These are phyloP conservation scores for Pseudogymnoascus sp. DNA, from an alignment of 2,329 filamentous ascomycete genomes.

Conservation along the genomic window DNA sequence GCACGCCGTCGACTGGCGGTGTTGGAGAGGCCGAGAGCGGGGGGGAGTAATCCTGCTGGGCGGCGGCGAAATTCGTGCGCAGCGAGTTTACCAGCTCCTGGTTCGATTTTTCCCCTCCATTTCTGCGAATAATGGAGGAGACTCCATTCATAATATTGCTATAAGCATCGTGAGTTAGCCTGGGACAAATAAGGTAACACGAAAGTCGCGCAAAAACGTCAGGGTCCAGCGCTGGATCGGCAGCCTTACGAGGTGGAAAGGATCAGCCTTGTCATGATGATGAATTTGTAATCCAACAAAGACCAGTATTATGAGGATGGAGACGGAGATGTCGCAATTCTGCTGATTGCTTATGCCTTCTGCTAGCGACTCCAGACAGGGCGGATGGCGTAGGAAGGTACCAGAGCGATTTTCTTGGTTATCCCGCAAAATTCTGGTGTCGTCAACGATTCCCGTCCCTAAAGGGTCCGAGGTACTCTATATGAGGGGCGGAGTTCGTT, in stretches of 20 bases:
- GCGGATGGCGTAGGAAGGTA: neutral
- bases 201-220: neutral
- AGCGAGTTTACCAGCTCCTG: constrained; percentile 86
- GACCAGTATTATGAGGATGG: constrained; percentile 5
- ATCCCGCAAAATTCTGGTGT: constrained; percentile 5
- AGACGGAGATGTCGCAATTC: constrained; percentile 2
- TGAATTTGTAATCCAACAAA: constrained; percentile 6
- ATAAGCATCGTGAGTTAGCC: constrained; percentile 12
- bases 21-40: constrained; percentile 25
- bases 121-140: constrained; percentile 74
- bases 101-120: constrained; percentile 75
- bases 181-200: neutral
- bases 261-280: constrained; percentile 65
- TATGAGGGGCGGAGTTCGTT: constrained; percentile 6
- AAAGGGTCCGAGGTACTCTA: constrained; percentile 2
- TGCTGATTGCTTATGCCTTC: constrained; percentile 4
- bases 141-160: constrained; percentile 59
- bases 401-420: constrained; percentile 1
- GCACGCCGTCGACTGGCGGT: constrained; percentile 24
- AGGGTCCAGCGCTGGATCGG: constrained; percentile 11
- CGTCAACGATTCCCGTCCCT: constrained; percentile 5
- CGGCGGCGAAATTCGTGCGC: constrained; percentile 70
- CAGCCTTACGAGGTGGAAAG: constrained; percentile 72
- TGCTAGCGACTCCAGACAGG: constrained; percentile 1
- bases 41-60: constrained; percentile 53